Evolutionary conservation across 805 yeast species (phyloP), one percentile per base, ranked within the genome.

Genomic region (Candida palmyrensis): DNA sequence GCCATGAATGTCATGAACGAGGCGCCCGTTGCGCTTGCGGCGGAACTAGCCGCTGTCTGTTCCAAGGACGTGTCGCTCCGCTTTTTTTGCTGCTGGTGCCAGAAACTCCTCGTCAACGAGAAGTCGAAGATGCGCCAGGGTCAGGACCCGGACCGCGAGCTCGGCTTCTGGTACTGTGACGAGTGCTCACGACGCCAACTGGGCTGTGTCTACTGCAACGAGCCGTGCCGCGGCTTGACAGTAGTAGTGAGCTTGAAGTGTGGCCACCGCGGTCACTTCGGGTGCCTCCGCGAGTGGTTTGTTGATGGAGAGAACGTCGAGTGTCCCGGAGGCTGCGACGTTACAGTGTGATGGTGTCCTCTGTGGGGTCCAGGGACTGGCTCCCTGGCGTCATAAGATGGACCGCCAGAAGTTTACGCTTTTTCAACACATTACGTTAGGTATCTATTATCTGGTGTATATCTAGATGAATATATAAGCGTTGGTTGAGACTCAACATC

Each of bases 141-240:
- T 12, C 48, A 47, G 3, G 54, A 55, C 23, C 52, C 58, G 8
- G 53, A 48, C 0, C 57, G 59, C 11, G 55, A 53, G 22, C 74
- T 77, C 47, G 95, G 94, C 1, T 79, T 71, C 45, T 88, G 96
- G 95, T 84, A 80, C 53, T 89, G 97, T 59, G 86, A 78, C 33
- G 68, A 66, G 15, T 89, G 97, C 53, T 59, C 68, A 8, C 62
- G 58, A 32, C 62, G 63, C 11, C 78, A 77, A 39, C 79, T 77
- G 38, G 71, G 77, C n/a, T 89, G 97, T 55, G 68, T 79, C 18
- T 74, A 79, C 40, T 89, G 97, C 55, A 71, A 80, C 40, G 82
- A 74, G 48, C 86, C 95, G 1, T 66, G 89, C 47, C 75, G 73
- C 43, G 94, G 94, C 1, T 63, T 83, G 36, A 70, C 79, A 11